Conservation (phyloP, 768 basidiomycete species). For the Gloeopeniophorella convolvens region DNA sequence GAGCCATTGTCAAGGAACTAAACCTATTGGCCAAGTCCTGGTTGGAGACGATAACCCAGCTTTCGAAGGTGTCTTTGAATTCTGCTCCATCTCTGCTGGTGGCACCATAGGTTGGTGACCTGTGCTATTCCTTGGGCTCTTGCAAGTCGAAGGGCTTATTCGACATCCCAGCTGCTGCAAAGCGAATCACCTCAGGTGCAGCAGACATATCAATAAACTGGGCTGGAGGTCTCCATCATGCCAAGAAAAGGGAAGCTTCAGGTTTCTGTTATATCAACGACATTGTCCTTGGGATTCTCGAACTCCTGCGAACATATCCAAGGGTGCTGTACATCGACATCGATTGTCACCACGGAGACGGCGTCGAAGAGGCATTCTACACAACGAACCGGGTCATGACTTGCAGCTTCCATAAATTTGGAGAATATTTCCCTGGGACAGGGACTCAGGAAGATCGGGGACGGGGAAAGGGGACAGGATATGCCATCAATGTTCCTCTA, state of each 20-base stretch:
- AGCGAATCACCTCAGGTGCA: constrained; percentile 69
- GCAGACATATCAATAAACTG: constrained; percentile 89
- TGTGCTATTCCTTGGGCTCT: not conserved
- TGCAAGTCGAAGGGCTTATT: not conserved
- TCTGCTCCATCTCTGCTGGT: constrained; percentile 93
- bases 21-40: constrained; percentile 31
- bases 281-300: constrained; percentile 91
- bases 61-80: constrained; percentile 95
- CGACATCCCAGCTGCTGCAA: constrained; percentile 59
- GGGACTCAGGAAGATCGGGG: constrained; percentile 84
- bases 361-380: constrained; percentile 98
- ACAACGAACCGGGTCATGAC: constrained; percentile 98
- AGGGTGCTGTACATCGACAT: constrained; percentile 97
- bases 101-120: constrained; percentile 77
- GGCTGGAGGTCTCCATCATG: constrained; percentile 98
- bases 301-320: constrained; percentile 76
- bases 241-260: constrained; percentile 97
- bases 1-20: not conserved
- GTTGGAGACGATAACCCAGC: constrained; percentile 94
- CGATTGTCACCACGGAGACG: constrained; percentile 97
- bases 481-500: constrained; percentile 88
- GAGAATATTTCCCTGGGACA: constrained; percentile 90
- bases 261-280: constrained; percentile 99
- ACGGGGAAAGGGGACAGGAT: constrained; percentile 75
- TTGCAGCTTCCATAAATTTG: constrained; percentile 94